Evolutionary conservation across 345 rosid genomes (phyloP).

Genomic region (Moringa oleifera): DNA sequence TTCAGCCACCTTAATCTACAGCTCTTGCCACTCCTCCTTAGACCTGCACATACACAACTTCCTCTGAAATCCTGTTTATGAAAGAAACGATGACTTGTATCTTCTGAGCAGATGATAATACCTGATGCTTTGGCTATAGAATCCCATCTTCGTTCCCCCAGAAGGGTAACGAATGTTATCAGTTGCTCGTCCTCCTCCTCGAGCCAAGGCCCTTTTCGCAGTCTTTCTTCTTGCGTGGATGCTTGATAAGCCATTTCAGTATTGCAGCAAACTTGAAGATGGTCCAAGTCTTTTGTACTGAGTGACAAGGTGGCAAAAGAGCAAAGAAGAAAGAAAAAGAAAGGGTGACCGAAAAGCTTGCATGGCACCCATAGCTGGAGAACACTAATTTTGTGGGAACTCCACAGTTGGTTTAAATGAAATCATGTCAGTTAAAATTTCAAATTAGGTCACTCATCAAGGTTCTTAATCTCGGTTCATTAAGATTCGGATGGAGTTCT

Average conservation of each 20-base stretch:
- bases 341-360: conserved; percentile 33
- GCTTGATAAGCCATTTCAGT: conserved; percentile 16
- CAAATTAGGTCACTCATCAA: conserved; percentile 24
- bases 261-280: not conserved
- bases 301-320: conserved; percentile 15
- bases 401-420: conserved; percentile 25
- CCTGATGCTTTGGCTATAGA: conserved; percentile 50
- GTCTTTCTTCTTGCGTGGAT: conserved; percentile 29
- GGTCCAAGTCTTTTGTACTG: conserved; percentile 11
- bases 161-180: conserved; percentile 34
- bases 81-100: not conserved
- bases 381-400: conserved; percentile 35
- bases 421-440: conserved; percentile 27
- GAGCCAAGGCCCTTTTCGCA: conserved; percentile 59
- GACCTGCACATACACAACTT: conserved; percentile 27
- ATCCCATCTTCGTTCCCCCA: conserved; percentile 72
- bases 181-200: conserved; percentile 55
- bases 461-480: conserved; percentile 2
- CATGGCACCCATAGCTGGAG: conserved; percentile 32
- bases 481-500: conserved; percentile 4
- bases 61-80: not conserved
- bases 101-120: conserved; percentile 7
- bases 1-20: conserved; percentile 75
- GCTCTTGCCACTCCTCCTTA: conserved; percentile 73
- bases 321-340: conserved; percentile 2